Base-by-base conservation (phyloP, 2,329 filamentous ascomycete species). In the Talaromyces sp. region DNA sequence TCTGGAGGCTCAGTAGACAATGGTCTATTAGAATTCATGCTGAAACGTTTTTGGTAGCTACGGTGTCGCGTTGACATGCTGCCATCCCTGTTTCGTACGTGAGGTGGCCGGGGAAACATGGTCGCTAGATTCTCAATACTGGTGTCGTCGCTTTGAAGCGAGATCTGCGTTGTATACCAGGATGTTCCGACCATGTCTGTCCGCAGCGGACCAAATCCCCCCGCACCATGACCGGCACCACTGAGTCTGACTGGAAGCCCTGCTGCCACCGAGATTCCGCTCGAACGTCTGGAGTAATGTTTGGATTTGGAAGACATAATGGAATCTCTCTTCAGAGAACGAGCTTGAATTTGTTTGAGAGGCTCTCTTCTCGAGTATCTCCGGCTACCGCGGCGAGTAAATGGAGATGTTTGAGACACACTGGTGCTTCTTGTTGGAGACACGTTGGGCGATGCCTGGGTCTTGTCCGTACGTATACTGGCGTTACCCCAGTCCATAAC, bases 161-260 rank as follows among this genome's bases (percentile, higher is more conserved):
- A 77, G 9, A 67, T 67, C 37, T 73, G 73, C 0, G 73, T 74
- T 61, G 75, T 77, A 63, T 78, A 75, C 77, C 77, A 79, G 39
- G 78, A 79, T 50, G 71, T 67, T 17, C 74, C 72, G 7, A 75
- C 74, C 3, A 74, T 62, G n/a, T 74, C 75, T 63, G 74, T 71
- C 10, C 75, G 74, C 4, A 74, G 71, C 37, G 75, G 73, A n/a
- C 75, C 73, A 17, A 78, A 73, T 3, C 77, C 76, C 47, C 78
- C 78, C 2, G 76, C 74, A 4, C 78, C 78, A 68, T 80, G 78
- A 2, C 78, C 78, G 19, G 77, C 78, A 19, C 78, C 78, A 61
- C 78, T 80, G 19, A 77, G 69, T 63, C 78, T 70, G n/a, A 76
- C 69, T 0, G 78, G 78, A 37, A 80, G 69, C 10, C 78, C 78